These are phyloP conservation scores for Cinnamomum micranthum DNA, from an alignment of 164 flowering plant species.

Conservation along the genomic window DNA sequence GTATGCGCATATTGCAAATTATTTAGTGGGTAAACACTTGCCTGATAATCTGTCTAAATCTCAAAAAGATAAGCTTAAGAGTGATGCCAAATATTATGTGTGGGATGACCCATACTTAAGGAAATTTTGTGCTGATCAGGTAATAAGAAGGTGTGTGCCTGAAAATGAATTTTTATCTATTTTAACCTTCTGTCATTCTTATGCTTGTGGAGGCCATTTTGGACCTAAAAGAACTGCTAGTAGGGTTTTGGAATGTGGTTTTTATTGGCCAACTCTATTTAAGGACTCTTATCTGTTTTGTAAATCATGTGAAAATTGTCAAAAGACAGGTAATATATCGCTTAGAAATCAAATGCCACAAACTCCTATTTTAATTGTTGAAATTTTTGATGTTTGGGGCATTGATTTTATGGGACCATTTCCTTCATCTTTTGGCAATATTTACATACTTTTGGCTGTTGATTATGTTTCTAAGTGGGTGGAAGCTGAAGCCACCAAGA, in stretches of 20 bases:
- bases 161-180: not conserved
- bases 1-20: not conserved
- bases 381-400: not conserved
- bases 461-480: slow-evolving; percentile 6
- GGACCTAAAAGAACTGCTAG: too few species aligned
- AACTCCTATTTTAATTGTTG: not conserved
- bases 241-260: too few species aligned
- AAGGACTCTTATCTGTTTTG: not conserved
- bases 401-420: not conserved
- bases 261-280: too few species aligned
- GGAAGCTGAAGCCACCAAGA: not conserved
- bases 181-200: slow-evolving; percentile 3
- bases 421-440: not conserved
- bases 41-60: not conserved
- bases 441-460: not conserved
- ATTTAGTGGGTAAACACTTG: not conserved
- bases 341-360: not conserved
- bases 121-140: too few species aligned
- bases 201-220: not conserved
- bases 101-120: not conserved
- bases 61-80: slow-evolving; percentile 3
- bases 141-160: too few species aligned
- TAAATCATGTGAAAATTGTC: not conserved
- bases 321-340: not conserved
- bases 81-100: slow-evolving; percentile 4